Percentiles rank a stretch among this genome's conserved stretches.
These are phyloP conservation scores for Lactarius trivialis DNA, from an alignment of 768 basidiomycete genomes.

Conservation along the genomic window DNA sequence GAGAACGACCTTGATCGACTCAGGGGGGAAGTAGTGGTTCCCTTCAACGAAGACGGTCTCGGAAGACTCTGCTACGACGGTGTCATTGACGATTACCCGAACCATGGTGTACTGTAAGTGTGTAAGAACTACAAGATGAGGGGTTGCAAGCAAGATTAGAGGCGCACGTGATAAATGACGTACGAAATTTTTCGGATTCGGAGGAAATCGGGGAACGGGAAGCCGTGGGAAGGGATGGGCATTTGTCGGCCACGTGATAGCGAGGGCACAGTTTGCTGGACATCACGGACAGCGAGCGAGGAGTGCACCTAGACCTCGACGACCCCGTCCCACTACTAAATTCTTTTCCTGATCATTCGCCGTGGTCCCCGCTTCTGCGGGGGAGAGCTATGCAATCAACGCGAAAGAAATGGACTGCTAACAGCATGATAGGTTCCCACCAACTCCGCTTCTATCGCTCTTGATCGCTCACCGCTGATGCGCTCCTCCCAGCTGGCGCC, in stretches of 20 bases:
- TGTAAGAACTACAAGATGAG: background rate
- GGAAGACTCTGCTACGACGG: slow-evolving; percentile 51
- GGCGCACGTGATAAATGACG: background rate
- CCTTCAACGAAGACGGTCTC: slow-evolving; percentile 54
- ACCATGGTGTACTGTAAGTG: slow-evolving; percentile 31
- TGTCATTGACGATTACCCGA: slow-evolving; percentile 47
- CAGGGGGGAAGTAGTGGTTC: slow-evolving; percentile 70
- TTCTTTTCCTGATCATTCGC: background rate
- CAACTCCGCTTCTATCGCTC: slow-evolving; percentile 16
- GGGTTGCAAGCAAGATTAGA: background rate
- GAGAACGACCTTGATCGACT: slow-evolving; percentile 39
- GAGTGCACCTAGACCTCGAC: background rate
- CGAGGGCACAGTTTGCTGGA: background rate
- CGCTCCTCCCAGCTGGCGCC: slow-evolving; percentile 64
- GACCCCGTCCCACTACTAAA: background rate
- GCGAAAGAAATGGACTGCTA: slow-evolving; percentile 58
- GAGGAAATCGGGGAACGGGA: background rate
- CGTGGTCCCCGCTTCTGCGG: slow-evolving; percentile 44
- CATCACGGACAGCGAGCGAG: slow-evolving; percentile 4
- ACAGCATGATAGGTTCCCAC: slow-evolving; percentile 74
- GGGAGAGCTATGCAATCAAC: slow-evolving; percentile 61
- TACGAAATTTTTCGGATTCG: background rate
- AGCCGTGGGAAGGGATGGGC: background rate
- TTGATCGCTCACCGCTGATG: slow-evolving; percentile 3
- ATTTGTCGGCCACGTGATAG: background rate